These are phyloP conservation scores for Nidularia pulvinata DNA, from an alignment of 768 basidiomycete species.

Conservation along the genomic window DNA sequence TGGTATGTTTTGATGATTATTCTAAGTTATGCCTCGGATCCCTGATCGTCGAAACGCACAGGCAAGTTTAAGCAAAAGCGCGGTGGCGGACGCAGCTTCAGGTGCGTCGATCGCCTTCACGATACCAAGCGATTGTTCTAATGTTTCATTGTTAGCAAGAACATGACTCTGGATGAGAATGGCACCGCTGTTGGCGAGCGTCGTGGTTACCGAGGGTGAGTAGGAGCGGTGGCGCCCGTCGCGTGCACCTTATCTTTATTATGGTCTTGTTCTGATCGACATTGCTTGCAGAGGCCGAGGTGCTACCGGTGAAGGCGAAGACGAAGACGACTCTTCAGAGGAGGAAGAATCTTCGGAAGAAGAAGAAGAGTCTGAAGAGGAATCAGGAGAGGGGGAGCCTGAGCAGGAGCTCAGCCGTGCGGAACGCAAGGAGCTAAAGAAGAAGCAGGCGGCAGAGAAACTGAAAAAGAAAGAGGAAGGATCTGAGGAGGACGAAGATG, in stretches of 20 bases:
- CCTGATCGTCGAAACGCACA: conserved; percentile 11
- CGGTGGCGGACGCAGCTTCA: conserved; percentile 87
- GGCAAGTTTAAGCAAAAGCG: conserved; percentile 88
- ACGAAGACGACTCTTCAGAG: conserved; percentile 42
- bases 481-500: conserved; percentile 54
- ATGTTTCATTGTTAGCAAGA: conserved; percentile 38
- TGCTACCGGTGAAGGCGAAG: conserved; percentile 18
- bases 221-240: conserved; percentile 7
- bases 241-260: background rate
- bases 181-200: conserved; percentile 45
- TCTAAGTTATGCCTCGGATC: too few species aligned
- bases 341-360: conserved; percentile 41
- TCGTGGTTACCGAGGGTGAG: conserved; percentile 43
- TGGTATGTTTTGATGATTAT: conserved; percentile 23
- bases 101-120: conserved; percentile 33
- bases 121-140: conserved; percentile 7
- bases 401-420: conserved; percentile 63
- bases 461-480: conserved; percentile 39
- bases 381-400: conserved; percentile 41
- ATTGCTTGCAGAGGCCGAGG: background rate
- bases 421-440: conserved; percentile 82
- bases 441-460: conserved; percentile 64
- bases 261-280: background rate
- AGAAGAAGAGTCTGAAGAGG: conserved; percentile 45
- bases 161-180: conserved; percentile 57